Base-by-base conservation (phyloP, 75 land plant genomes). In the Picea glauca region DNA sequence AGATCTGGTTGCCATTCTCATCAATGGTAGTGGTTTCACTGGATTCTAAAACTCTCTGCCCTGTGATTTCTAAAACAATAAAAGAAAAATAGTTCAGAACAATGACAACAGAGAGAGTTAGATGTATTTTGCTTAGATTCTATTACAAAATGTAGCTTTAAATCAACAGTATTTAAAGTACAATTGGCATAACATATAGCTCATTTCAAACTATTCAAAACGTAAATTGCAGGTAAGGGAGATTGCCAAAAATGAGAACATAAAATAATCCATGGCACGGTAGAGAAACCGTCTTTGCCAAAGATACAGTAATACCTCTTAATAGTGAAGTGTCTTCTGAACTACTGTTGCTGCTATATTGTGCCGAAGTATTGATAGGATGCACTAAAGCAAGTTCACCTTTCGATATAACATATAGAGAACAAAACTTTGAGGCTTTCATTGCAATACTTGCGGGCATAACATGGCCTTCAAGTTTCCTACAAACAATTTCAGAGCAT, bases 391-490 rank as follows among this genome's bases (percentile, higher is more conserved):
- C 33, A 50, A 81, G 61, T 72, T 80, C 88, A 13, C 83, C 90
- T 68, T 88, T 88, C 14, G 82, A 58, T 58, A 88, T 80, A 33
- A 86, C 86, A 80, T 81, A 88, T 9, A 90, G 86, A 4, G 90
- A 13, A 76, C 92, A 90, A 72, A 63, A 83, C 5, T 88, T 82
- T 23, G 90, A 87, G 13, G 77, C 88, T 63, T 60, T 54, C 62
- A 79, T 86, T 43, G 77, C 50, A 72, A 90, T 43, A 50, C 26
- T 20, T 12, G 70, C 78, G 13, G 90, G 78, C 13, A 86, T 84
- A 77, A 84, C 87, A 43, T 76, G 65, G 43, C 84, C 78, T 64
- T 60, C 85, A 46, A 90, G 76, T 60, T 80, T 86, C 77, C 89
- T 87, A 80, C 54, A 46, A 46, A 46, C 1, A 8, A 46, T 7